Percentiles rank a stretch among this genome's conserved stretches.
Conservation (phyloP, 148 eudicot species). For the Chenopodium album region DNA sequence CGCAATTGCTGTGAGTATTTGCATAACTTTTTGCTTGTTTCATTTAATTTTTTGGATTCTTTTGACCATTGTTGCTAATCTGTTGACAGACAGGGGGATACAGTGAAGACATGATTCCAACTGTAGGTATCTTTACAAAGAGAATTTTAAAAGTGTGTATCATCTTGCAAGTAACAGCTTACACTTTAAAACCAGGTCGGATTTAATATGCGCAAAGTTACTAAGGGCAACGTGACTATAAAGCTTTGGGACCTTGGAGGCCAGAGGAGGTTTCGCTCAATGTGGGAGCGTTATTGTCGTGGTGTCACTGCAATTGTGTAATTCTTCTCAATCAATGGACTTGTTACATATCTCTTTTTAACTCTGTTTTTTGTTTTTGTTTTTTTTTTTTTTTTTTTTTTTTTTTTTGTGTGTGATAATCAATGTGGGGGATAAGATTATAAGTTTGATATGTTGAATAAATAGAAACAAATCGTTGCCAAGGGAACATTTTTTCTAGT, state of each 20-base stretch:
- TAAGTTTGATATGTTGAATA: not conserved
- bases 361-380: not conserved
- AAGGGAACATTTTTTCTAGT: not conserved
- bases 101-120: constrained; percentile 95
- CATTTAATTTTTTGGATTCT: not conserved
- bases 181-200: constrained; percentile 59
- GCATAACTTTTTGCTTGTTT: not conserved
- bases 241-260: constrained; percentile 98
- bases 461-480: not conserved
- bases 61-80: constrained; percentile 18
- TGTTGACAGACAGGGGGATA: constrained; percentile 74
- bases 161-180: constrained; percentile 11
- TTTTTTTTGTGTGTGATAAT: not conserved
- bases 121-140: constrained; percentile 50
- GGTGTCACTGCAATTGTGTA: constrained; percentile 87
- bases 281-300: constrained; percentile 97
- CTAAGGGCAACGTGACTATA: constrained; percentile 82
- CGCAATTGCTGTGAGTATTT: constrained; percentile 64
- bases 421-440: not conserved
- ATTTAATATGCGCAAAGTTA: constrained; percentile 92
- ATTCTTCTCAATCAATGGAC: constrained; percentile 22
- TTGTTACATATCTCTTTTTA: not conserved
- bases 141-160: not conserved
- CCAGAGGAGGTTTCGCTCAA: constrained; percentile 76
- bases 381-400: not conserved